Evolutionary conservation across 2,329 filamentous ascomycete species (phyloP).

Genomic region (Arthrobotrys entomopaga): DNA sequence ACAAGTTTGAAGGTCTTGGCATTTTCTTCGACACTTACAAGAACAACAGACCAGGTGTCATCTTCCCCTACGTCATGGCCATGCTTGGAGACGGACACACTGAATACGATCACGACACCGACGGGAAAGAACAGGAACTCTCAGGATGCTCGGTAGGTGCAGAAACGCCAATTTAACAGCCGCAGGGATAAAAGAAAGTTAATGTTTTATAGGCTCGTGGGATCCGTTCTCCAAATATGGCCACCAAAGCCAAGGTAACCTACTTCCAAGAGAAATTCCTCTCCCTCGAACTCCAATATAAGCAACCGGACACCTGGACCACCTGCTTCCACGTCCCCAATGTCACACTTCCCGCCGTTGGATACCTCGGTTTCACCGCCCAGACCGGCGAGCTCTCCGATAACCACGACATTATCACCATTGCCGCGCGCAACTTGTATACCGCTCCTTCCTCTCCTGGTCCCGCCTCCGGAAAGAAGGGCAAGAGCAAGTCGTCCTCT

Average conservation of each 20-base stretch:
- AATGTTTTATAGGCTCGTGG: constrained; percentile 73
- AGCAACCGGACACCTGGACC: constrained; percentile 85
- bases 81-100: constrained; percentile 95
- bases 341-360: constrained; percentile 78
- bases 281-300: constrained; percentile 93
- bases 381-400: constrained; percentile 93
- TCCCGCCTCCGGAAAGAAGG: constrained; percentile 62
- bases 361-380: constrained; percentile 80
- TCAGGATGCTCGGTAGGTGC: constrained; percentile 82
- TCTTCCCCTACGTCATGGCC: constrained; percentile 98
- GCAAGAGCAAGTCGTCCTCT: constrained; percentile 63
- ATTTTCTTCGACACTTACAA: constrained; percentile 99
- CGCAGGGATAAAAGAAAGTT: constrained; percentile 50
- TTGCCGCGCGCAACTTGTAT: constrained; percentile 90
- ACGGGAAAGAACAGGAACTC: constrained; percentile 91
- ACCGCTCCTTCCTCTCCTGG: constrained; percentile 63
- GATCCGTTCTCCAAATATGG: constrained; percentile 79
- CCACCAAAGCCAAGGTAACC: constrained; percentile 87
- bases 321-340: constrained; percentile 82
- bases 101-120: constrained; percentile 88
- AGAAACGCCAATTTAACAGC: not conserved
- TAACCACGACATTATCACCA: constrained; percentile 94
- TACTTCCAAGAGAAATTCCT: constrained; percentile 97
- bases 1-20: constrained; percentile 92
- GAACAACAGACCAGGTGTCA: constrained; percentile 94